Evolutionary conservation across 2,329 filamentous ascomycete genomes (phyloP), one percentile per base, ranked within the genome.

Genomic region (Emmonsiellopsis sp.): DNA sequence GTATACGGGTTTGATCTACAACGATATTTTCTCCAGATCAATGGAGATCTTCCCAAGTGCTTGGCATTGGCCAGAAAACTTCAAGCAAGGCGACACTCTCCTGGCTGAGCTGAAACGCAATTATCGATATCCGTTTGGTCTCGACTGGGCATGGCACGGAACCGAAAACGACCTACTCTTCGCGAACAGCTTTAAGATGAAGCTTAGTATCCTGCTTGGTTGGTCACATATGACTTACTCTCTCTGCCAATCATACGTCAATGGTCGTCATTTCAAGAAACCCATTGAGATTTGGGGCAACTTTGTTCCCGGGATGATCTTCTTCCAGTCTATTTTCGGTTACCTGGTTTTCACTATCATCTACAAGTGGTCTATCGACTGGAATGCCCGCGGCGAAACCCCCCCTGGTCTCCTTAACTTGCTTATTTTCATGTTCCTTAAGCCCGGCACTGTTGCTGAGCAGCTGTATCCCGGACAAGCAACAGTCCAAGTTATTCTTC

Each of bases 191-290:
- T 94, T 93, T 81, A 98, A 98, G 84, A 98, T 98, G 93, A 98
- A 98, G 79, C 87, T 98, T 74, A 94, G 89, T 76, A 96, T 98
- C 68, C 82, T 98, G 61, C 81, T 98, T 60, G 93, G 94, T 70
- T 98, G 94, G 93, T 83, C 83, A 55, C 91, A 96, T 76, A 98
- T 98, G 93, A 98, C 93, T 2, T 98, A 95, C 75, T 97, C 93
- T 15, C 82, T 98, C 45, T 91, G 87, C 76, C 85, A 95, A 67
- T 86, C 93, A 26, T 93, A 87, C 66, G 82, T 95, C 78, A 98
- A 98, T 67, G 92, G 90, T 49, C 85, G 85, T 54, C 89, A 96
- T 73, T 98, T 97, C 79, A 92, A 91, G 77, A 88, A 85, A 59
- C 88, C 88, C 46, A 89, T 97, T 61, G 94, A 98, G 65, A 91